Conservation (phyloP, 768 basidiomycete genomes). For the Agaricus blazei region DNA sequence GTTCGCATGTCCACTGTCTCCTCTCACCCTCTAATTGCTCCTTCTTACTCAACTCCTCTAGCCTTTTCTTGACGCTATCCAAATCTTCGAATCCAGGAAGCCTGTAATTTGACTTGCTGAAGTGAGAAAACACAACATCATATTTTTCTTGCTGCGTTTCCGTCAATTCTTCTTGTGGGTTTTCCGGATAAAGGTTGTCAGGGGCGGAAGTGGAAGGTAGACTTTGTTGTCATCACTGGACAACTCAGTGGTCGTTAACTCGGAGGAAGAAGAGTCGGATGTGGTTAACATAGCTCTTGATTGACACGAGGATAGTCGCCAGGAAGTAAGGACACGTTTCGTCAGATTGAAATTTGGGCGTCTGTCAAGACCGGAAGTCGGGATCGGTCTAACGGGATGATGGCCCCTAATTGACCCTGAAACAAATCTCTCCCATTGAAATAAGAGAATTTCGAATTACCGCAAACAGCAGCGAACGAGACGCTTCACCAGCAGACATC, state of each 20-base stretch:
- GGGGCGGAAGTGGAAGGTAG: constrained; percentile 8
- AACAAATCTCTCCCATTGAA: too few species aligned
- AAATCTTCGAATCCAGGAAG: constrained; percentile 5
- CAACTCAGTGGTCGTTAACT: background rate
- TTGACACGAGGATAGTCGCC: too few species aligned
- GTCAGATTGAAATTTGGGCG: too few species aligned
- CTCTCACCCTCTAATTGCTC: constrained; percentile 1
- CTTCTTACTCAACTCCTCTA: background rate
- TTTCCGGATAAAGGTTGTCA: constrained; percentile 6
- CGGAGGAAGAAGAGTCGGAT: too few species aligned
- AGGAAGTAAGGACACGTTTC: too few species aligned
- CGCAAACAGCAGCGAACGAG: too few species aligned
- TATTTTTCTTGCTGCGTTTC: constrained; percentile 7
- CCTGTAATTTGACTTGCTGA: constrained; percentile 3
- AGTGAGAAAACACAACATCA: constrained; percentile 5
- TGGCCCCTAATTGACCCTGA: too few species aligned
- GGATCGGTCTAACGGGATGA: too few species aligned
- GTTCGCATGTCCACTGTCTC: constrained; percentile 24
- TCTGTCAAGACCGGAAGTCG: too few species aligned
- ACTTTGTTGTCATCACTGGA: background rate
- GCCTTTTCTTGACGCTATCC: background rate
- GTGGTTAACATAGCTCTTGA: too few species aligned
- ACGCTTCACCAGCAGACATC: too few species aligned
- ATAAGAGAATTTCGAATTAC: too few species aligned
- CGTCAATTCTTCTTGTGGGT: background rate